Conservation (phyloP, 768 basidiomycete species). For the Leccinum subgranulosum region DNA sequence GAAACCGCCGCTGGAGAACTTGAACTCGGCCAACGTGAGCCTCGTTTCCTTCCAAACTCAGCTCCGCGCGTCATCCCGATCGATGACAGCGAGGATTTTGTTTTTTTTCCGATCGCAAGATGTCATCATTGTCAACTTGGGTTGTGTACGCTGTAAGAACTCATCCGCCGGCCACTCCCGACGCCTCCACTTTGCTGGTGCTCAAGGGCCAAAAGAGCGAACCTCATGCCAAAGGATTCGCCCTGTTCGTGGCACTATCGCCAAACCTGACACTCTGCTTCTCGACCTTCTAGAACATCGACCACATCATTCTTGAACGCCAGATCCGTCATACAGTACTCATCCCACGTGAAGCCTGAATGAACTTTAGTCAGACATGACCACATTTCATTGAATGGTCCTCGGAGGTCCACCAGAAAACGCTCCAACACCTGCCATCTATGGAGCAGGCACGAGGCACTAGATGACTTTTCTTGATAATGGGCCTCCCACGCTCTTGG, state of each 20-base stretch:
- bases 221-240: neutral
- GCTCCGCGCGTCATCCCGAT: constrained; percentile 18
- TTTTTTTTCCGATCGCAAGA: constrained; percentile 18
- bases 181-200: neutral
- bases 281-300: constrained; percentile 17
- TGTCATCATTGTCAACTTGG: constrained; percentile 8
- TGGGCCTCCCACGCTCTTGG: constrained; percentile 22
- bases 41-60: constrained; percentile 11
- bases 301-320: neutral
- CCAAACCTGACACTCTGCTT: neutral
- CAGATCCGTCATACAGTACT: neutral
- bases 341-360: constrained; percentile 12
- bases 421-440: constrained; percentile 5
- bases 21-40: neutral
- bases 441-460: constrained; percentile 31
- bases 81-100: constrained; percentile 9
- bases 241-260: neutral
- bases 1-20: neutral
- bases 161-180: neutral
- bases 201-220: neutral
- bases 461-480: constrained; percentile 10
- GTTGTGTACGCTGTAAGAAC: constrained; percentile 2
- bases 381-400: constrained; percentile 22
- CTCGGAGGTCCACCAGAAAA: constrained; percentile 25
- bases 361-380: neutral